These are phyloP conservation scores for Coniella vitis DNA, from an alignment of 2,329 filamentous ascomycete genomes.

Conservation along the genomic window DNA sequence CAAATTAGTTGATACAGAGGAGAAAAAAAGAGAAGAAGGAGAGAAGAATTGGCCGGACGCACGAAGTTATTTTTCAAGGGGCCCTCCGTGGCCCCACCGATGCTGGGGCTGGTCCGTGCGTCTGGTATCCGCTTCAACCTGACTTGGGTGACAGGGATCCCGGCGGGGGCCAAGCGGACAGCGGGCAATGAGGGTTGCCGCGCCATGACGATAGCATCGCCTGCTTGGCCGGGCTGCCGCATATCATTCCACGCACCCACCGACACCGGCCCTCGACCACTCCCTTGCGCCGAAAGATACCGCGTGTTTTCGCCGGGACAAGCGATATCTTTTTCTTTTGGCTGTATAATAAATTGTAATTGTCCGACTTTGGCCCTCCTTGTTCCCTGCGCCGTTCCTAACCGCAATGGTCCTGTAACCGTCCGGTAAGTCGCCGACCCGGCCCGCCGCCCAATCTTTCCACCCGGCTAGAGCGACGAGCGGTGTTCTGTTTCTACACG, in stretches of 20 bases:
- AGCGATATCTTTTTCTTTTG: background rate
- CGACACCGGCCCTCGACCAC: constrained; percentile 11
- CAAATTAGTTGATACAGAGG: constrained; percentile 68
- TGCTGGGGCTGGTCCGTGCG: constrained; percentile 11
- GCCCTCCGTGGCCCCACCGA: background rate
- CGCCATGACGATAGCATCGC: constrained; percentile 15
- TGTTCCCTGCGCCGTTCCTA: constrained; percentile 3
- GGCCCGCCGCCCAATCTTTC: background rate
- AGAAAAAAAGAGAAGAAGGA: constrained; percentile 29
- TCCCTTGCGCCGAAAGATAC: background rate
- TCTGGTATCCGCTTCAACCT: background rate
- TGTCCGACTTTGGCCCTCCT: background rate
- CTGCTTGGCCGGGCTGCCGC: background rate
- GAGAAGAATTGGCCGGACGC: constrained; percentile 8
- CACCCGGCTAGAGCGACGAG: background rate
- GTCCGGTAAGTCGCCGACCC: constrained; percentile 8
- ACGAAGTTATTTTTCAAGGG: constrained; percentile 7
- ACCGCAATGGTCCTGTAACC: constrained; percentile 14
- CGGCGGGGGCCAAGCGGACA: background rate
- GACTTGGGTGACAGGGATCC: background rate
- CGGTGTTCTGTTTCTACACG: background rate
- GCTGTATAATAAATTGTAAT: background rate
- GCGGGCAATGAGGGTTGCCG: background rate
- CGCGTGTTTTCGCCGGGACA: background rate
- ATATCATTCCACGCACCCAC: constrained; percentile 13